Conservation (phyloP, 306 rosid genomes). For the Sphenostylis stenocarpa region DNA sequence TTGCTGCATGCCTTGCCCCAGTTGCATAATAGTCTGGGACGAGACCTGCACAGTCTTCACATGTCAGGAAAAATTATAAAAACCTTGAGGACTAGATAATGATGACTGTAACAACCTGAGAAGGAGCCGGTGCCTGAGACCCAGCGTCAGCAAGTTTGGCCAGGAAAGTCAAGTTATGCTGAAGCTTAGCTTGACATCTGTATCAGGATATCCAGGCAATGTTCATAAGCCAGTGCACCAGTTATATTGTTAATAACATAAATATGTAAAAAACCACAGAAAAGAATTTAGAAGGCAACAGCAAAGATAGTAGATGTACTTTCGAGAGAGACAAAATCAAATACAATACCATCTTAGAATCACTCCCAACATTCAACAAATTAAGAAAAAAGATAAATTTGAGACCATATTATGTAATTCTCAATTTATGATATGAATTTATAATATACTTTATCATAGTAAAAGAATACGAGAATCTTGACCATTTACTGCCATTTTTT, state of each 20-base stretch:
- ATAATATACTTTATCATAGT: slow-evolving; percentile 1
- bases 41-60: slow-evolving; percentile 25
- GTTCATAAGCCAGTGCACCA: not conserved
- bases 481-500: not conserved
- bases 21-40: slow-evolving; percentile 25
- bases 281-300: not conserved
- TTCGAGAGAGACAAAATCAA: slow-evolving; percentile 10
- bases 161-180: slow-evolving; percentile 56
- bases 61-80: slow-evolving; percentile 7
- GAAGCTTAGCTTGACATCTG: slow-evolving; percentile 58
- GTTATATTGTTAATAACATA: slow-evolving; percentile 6
- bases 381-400: not conserved
- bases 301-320: not conserved
- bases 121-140: slow-evolving; percentile 26
- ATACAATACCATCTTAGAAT: not conserved
- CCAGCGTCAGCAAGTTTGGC: slow-evolving; percentile 49
- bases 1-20: slow-evolving; percentile 43
- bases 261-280: not conserved
- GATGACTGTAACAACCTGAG: slow-evolving; percentile 46
- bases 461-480: not conserved
- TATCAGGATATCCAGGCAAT: not conserved
- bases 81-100: not conserved
- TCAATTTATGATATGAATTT: not conserved
- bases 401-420: not conserved
- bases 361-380: not conserved